These are phyloP conservation scores for Paraphaeosphaeria minitans DNA, from an alignment of 2,329 filamentous ascomycete genomes.

Conservation along the genomic window DNA sequence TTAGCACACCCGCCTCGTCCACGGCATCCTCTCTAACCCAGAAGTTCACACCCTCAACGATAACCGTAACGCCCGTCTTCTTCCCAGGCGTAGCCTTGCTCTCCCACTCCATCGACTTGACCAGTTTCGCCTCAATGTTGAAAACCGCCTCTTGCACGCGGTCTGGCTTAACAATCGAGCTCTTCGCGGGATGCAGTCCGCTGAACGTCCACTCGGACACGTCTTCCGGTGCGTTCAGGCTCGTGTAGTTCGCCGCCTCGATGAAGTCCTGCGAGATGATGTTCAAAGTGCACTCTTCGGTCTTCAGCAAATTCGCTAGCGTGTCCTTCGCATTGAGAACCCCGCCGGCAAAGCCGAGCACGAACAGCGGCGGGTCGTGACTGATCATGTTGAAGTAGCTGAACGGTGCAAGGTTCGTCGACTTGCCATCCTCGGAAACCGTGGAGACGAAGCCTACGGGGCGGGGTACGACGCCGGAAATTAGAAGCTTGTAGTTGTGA, in stretches of 20 bases:
- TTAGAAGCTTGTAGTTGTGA: slow-evolving; percentile 91
- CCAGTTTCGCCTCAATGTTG: slow-evolving; percentile 78
- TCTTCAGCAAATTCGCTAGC: slow-evolving; percentile 73
- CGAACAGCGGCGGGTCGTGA: slow-evolving; percentile 86
- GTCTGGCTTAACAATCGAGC: slow-evolving; percentile 68
- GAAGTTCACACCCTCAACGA: slow-evolving; percentile 84
- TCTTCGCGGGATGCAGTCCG: slow-evolving; percentile 73
- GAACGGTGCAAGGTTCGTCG: slow-evolving; percentile 83
- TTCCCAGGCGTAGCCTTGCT: slow-evolving; percentile 71
- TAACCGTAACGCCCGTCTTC: slow-evolving; percentile 73
- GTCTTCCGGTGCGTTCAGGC: slow-evolving; percentile 77
- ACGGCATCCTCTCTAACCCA: slow-evolving; percentile 90
- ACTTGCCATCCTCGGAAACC: slow-evolving; percentile 63
- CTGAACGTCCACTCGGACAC: slow-evolving; percentile 78
- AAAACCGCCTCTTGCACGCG: slow-evolving; percentile 84
- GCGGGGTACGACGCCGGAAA: slow-evolving; percentile 79
- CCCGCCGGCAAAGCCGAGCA: slow-evolving; percentile 64
- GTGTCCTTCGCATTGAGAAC: slow-evolving; percentile 74
- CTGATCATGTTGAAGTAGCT: slow-evolving; percentile 83
- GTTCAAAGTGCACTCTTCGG: slow-evolving; percentile 77
- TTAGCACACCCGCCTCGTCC: slow-evolving; percentile 73
- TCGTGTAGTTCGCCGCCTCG: slow-evolving; percentile 85
- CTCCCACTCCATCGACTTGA: slow-evolving; percentile 77
- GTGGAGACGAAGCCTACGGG: slow-evolving; percentile 73
- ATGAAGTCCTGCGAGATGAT: slow-evolving; percentile 83